A percentile compares a stretch with the other conserved stretches of the same genome.
These are phyloP conservation scores for Herpetomonas samuelpessoai DNA, from an alignment of 208 protist genomes.

Conservation along the genomic window DNA sequence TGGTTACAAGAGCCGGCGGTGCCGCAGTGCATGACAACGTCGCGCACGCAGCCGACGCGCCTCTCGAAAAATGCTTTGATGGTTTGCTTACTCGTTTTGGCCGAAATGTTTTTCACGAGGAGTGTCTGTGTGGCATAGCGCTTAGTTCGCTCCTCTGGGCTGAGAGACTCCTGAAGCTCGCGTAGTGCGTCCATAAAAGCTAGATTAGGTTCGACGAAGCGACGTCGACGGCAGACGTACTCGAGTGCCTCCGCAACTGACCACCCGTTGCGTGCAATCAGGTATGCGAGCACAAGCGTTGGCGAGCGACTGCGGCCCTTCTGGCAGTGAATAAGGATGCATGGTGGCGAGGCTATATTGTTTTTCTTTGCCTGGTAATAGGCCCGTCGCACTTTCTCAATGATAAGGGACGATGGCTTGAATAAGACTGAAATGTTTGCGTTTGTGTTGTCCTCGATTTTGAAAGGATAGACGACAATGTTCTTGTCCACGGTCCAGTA, in stretches of 20 bases:
- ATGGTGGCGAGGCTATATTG: slow-evolving; percentile 15
- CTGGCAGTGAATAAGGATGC: slow-evolving; percentile 84
- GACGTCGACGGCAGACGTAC: slow-evolving; percentile 60
- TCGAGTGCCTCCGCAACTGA: slow-evolving; percentile 76
- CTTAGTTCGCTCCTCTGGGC: slow-evolving; percentile 35
- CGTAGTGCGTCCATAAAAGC: slow-evolving; percentile 78
- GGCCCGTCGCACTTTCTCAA: slow-evolving; percentile 45
- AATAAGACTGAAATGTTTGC: slow-evolving; percentile 68
- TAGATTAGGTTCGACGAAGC: slow-evolving; percentile 72
- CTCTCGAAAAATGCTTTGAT: slow-evolving; percentile 67
- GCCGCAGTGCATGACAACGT: slow-evolving; percentile 48
- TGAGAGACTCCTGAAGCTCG: slow-evolving; percentile 61
- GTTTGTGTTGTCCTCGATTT: slow-evolving; percentile 56
- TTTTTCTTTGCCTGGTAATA: slow-evolving; percentile 37
- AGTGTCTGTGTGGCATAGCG: slow-evolving; percentile 51
- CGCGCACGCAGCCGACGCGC: slow-evolving; percentile 59
- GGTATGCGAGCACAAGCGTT: slow-evolving; percentile 84
- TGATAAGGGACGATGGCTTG: slow-evolving; percentile 36
- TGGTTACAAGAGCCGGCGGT: background rate
- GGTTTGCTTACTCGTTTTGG: slow-evolving; percentile 11
- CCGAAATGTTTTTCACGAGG: slow-evolving; percentile 44
- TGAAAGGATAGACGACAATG: slow-evolving; percentile 66
- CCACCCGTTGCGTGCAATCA: slow-evolving; percentile 81
- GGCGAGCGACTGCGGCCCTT: slow-evolving; percentile 79
- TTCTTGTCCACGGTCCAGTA: slow-evolving; percentile 76